Evolutionary conservation across 2,329 filamentous ascomycete species (phyloP), one percentile per base, ranked within the genome.

Genomic region (Endoconidiophora laricicola): DNA sequence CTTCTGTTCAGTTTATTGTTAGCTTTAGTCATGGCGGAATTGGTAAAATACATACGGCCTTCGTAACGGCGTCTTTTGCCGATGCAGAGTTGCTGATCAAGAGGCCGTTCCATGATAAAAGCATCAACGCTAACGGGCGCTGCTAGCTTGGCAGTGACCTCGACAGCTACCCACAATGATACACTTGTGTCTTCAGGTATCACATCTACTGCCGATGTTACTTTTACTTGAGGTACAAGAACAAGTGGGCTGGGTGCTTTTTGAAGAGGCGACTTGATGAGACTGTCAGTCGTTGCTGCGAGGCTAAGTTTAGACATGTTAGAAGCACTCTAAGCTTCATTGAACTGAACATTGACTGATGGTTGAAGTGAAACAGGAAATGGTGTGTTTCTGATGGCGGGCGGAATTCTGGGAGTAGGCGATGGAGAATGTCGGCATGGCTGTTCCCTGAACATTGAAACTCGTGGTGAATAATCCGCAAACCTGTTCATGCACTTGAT

Each of bases 141-240:
- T 39, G 52, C 52, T 4, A 69, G 54, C 43, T 65, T 65, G 6
- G 66, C 64, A 12, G 63, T 68, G 37, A 76, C 56, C 57, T 75
- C 67, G 46, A 76, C 62, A 3, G 70, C 69, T 2, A 63, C 67
- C 72, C 69, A 76, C n/a, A 73, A 54, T 9, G 56, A 60, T 29
- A 59, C 57, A 37, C 58, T 41, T 5, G 37, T 57, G 2, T 59
- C 61, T 37, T 62, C 59, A 4, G 62, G 58, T 1, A 69, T 56
- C 1, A 61, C 57, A 4, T 59, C 60, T 4, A 61, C 57, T 45
- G 72, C 69, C 1, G 70, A 64, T 0, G 63, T 70, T 22, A 72
- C 64, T 14, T 60, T 57, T 22, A 75, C 62, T 24, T 61, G 60
- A 3, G 71, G 72, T 4, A 64, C 60, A 12, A 73, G 58, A 4